phyloP scores from a whole-genome alignment of 371 early-diverging fungal species.

The Haplosporangium sp. region DNA sequence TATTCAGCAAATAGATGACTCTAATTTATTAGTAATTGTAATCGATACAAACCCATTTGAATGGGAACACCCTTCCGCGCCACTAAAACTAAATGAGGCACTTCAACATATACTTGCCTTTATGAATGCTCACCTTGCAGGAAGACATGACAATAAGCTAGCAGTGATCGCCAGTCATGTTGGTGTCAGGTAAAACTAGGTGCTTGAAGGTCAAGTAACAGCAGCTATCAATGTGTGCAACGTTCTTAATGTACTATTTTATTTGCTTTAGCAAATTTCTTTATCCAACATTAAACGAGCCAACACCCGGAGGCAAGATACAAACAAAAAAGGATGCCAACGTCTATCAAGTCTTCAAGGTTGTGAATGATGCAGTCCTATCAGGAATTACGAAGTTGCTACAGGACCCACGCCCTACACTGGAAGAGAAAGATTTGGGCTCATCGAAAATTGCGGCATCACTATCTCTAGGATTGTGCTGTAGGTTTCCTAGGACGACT shows the following conservation, averaged over 20 bases:
- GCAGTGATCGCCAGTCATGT: constrained; percentile 82
- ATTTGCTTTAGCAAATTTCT: constrained; percentile 63
- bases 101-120: constrained; percentile 84
- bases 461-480: constrained; percentile 36
- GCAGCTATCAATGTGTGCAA: too few relatives aligned
- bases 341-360: constrained; percentile 72
- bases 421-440: constrained; percentile 61
- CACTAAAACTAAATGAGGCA: constrained; percentile 73
- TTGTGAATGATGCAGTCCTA: constrained; percentile 69
- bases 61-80: constrained; percentile 71
- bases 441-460: constrained; percentile 48
- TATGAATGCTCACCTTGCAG: constrained; percentile 89
- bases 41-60: constrained; percentile 83
- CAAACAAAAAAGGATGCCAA: constrained; percentile 62
- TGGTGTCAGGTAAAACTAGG: constrained; percentile 51
- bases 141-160: constrained; percentile 85
- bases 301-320: constrained; percentile 39
- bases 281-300: constrained; percentile 62
- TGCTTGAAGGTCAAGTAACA: not conserved
- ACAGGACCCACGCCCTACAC: constrained; percentile 56
- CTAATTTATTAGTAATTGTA: constrained; percentile 80
- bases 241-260: too few relatives aligned
- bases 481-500: constrained; percentile 13
- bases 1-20: constrained; percentile 63
- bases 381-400: constrained; percentile 61